phyloP scores from a whole-genome alignment of 2,329 filamentous ascomycete genomes.

The Hypoxylon rubiginosum region DNA sequence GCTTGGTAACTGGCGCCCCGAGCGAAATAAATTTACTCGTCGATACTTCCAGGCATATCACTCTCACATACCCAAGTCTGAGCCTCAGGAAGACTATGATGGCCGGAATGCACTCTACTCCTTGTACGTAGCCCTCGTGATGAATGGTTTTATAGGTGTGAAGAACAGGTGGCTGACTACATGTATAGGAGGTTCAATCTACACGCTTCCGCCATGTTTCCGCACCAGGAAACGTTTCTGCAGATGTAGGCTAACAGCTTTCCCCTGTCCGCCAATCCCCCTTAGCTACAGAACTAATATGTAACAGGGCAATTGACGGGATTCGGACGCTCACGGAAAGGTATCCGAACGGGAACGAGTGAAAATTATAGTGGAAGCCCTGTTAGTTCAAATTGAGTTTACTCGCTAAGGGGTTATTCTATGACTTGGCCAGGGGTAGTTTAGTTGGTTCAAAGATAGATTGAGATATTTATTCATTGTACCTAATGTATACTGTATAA shows the following conservation, averaged over 20 bases:
- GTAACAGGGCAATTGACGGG: constrained; percentile 20
- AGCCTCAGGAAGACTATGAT: constrained; percentile 53
- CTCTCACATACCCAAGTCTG: constrained; percentile 43
- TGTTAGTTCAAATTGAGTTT: background rate
- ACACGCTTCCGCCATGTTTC: constrained; percentile 41
- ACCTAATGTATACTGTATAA: background rate
- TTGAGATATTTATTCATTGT: no score
- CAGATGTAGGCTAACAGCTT: constrained; percentile 30
- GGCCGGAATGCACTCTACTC: constrained; percentile 53
- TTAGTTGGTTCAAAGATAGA: no score
- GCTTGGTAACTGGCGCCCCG: constrained; percentile 49
- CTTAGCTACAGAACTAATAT: background rate
- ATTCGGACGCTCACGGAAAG: constrained; percentile 8
- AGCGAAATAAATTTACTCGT: constrained; percentile 46
- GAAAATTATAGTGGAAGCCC: background rate
- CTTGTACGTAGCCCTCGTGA: constrained; percentile 36
- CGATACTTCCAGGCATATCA: constrained; percentile 49
- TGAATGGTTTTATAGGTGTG: background rate
- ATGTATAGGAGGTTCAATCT: constrained; percentile 41
- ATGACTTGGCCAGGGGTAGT: no score
- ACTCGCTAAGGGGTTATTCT: no score
- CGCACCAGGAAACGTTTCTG: constrained; percentile 27
- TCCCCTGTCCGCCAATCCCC: background rate
- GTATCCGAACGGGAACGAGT: background rate
- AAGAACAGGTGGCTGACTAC: background rate